Percentiles rank a stretch among this genome's conserved stretches.
phyloP scores from a whole-genome alignment of 345 rosid species.

The Cardiospermum halicacabum region DNA sequence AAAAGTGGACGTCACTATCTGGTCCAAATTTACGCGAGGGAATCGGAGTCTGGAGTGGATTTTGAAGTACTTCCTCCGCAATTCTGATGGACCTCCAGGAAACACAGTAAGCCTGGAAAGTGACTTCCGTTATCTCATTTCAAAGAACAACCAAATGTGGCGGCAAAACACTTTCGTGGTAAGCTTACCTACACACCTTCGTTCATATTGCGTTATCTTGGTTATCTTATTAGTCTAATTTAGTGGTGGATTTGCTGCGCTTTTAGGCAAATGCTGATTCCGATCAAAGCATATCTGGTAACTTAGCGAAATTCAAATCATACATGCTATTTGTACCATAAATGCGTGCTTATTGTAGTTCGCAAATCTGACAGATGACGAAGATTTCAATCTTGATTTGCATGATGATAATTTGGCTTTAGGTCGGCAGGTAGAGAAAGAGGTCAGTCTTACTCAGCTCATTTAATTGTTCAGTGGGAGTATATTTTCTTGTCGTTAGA shows the following conservation, averaged over 20 bases:
- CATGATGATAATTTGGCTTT: constrained; percentile 32
- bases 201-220: neutral
- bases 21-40: too few species aligned
- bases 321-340: neutral
- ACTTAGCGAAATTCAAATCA: neutral
- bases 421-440: constrained; percentile 29
- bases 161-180: constrained; percentile 45
- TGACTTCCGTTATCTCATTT: neutral
- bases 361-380: constrained; percentile 45
- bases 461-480: neutral
- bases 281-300: constrained; percentile 77
- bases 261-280: constrained; percentile 48
- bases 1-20: too few species aligned
- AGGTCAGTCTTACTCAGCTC: constrained; percentile 23
- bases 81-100: too few species aligned
- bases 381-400: constrained; percentile 36
- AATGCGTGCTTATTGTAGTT: neutral
- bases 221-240: constrained; percentile 2
- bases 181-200: neutral
- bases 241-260: neutral
- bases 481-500: neutral
- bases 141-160: constrained; percentile 39
- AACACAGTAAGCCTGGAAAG: neutral
- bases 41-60: too few species aligned
- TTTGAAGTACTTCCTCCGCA: too few species aligned